Conservation (phyloP, 139 green algal genomes). For the Bryopsis sp. region DNA sequence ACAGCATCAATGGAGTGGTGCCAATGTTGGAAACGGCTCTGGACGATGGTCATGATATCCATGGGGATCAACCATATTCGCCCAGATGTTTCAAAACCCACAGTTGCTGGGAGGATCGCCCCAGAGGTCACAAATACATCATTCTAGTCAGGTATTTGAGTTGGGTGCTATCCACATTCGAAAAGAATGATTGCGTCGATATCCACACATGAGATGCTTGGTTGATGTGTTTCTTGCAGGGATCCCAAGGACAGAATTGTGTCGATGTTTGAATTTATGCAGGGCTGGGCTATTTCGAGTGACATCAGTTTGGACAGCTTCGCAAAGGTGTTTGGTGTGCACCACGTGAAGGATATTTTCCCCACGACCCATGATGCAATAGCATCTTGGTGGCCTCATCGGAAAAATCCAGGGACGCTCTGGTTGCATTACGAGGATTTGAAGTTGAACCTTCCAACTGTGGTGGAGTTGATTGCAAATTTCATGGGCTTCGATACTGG, state of each 20-base stretch:
- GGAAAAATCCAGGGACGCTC: background rate
- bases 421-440: slow-evolving; percentile 12
- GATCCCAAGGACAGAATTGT: background rate
- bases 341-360: too few relatives aligned
- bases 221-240: background rate
- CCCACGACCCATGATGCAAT: too few relatives aligned
- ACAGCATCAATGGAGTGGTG: background rate
- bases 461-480: background rate
- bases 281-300: background rate
- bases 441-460: background rate
- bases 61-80: background rate
- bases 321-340: too few relatives aligned
- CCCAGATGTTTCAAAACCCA: background rate
- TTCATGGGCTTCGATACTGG: background rate
- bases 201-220: background rate
- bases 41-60: background rate
- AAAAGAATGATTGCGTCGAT: too few relatives aligned
- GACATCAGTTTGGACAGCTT: too few relatives aligned
- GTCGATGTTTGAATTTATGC: background rate
- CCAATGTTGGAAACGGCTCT: background rate
- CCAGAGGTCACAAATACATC: slow-evolving; percentile 6
- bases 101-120: background rate
- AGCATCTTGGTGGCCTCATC: background rate
- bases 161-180: too few relatives aligned
- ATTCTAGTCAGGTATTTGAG: background rate